phyloP scores from a whole-genome alignment of 1,284 basidiomycete species.

The Boletellus deceptivus region DNA sequence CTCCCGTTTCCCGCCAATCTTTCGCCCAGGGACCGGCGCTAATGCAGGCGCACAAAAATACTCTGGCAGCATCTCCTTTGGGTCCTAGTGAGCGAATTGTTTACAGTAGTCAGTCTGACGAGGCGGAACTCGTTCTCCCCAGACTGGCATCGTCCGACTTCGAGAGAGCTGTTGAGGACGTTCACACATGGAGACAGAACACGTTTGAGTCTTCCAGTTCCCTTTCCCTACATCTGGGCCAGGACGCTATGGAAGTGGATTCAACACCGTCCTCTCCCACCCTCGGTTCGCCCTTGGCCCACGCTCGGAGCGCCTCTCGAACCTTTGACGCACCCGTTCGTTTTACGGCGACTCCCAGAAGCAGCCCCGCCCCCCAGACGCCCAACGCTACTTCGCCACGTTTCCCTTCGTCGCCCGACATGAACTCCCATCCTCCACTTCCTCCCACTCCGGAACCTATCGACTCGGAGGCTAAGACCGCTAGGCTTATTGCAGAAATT shows the following conservation, averaged over 20 bases:
- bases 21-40: slow-evolving; percentile 1
- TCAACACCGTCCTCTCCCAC: slow-evolving; percentile 7
- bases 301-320: neutral
- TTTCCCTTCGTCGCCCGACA: slow-evolving; percentile 40
- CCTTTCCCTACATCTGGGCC: neutral
- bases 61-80: slow-evolving; percentile 15
- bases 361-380: slow-evolving; percentile 5
- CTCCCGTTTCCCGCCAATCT: slow-evolving; percentile 8
- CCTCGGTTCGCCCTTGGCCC: neutral
- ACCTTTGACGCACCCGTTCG: neutral
- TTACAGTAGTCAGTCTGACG: slow-evolving; percentile 70
- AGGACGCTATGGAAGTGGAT: slow-evolving; percentile 31
- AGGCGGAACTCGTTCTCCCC: slow-evolving; percentile 49
- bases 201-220: slow-evolving; percentile 17
- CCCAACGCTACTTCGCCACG: slow-evolving; percentile 19
- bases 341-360: neutral
- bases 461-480: slow-evolving; percentile 48
- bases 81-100: slow-evolving; percentile 39
- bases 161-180: slow-evolving; percentile 36
- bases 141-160: slow-evolving; percentile 24
- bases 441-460: slow-evolving; percentile 44
- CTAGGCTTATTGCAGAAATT: slow-evolving; percentile 59
- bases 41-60: neutral
- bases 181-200: slow-evolving; percentile 44
- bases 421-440: slow-evolving; percentile 22